Conservation (phyloP, 139 green algal genomes). For the Yamagishiella unicocca region DNA sequence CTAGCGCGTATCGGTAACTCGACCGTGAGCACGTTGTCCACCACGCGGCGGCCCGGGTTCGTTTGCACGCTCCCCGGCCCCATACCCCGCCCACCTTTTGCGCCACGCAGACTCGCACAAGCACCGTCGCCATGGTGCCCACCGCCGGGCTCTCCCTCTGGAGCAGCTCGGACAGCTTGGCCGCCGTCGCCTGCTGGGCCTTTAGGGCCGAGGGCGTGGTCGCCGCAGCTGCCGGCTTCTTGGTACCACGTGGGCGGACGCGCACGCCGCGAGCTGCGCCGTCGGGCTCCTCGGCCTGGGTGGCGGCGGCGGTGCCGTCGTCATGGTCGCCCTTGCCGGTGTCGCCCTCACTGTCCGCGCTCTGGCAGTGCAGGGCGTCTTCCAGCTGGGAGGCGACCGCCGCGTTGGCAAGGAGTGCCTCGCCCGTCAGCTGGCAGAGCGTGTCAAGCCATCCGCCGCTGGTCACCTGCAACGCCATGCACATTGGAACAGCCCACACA, state of each 20-base stretch:
- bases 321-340: background rate
- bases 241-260: too few relatives aligned
- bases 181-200: background rate
- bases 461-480: background rate
- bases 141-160: background rate
- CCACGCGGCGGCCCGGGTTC: too few relatives aligned
- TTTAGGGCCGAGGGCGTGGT: background rate
- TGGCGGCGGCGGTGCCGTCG: background rate
- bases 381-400: background rate
- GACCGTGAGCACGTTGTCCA: too few relatives aligned
- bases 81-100: slow-evolving; percentile 3
- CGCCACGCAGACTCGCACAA: slow-evolving; percentile 20
- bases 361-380: background rate
- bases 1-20: too few relatives aligned
- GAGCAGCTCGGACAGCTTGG: slow-evolving; percentile 8
- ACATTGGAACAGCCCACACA: background rate
- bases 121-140: background rate
- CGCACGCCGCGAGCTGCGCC: background rate
- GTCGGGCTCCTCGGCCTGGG: background rate
- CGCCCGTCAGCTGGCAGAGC: background rate
- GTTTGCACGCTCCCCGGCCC: too few relatives aligned
- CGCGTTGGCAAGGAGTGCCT: background rate
- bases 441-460: slow-evolving; percentile 20
- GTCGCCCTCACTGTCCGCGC: background rate
- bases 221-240: background rate